These are phyloP conservation scores for Lasiodiplodia citricola DNA, from an alignment of 2,329 filamentous ascomycete genomes.

Conservation along the genomic window DNA sequence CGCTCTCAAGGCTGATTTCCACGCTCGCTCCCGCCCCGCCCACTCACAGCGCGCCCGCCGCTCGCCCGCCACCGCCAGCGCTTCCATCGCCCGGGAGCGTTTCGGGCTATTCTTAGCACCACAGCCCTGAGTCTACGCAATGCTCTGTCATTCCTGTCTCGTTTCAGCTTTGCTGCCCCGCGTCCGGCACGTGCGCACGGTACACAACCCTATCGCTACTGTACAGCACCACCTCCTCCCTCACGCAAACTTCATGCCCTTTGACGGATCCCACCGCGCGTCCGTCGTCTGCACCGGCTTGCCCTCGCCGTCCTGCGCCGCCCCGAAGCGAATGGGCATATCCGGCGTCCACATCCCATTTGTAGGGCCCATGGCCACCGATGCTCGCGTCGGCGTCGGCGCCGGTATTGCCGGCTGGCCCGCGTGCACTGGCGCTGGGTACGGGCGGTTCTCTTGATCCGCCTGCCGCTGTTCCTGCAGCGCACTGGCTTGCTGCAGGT, in stretches of 20 bases:
- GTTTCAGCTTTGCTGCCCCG: constrained; percentile 27
- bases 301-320: constrained; percentile 29
- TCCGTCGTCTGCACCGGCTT: constrained; percentile 33
- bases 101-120: constrained; percentile 25
- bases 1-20: constrained; percentile 13
- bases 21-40: not conserved
- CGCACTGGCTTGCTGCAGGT: constrained; percentile 53
- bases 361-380: constrained; percentile 34
- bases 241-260: constrained; percentile 47
- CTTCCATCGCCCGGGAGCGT: constrained; percentile 7
- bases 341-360: constrained; percentile 77
- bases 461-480: constrained; percentile 52
- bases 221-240: not conserved
- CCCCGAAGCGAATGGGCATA: constrained; percentile 79
- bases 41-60: constrained; percentile 8
- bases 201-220: not conserved
- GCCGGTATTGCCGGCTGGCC: constrained; percentile 22
- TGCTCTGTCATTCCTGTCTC: not conserved
- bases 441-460: constrained; percentile 54
- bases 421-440: constrained; percentile 18
- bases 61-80: constrained; percentile 12
- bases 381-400: constrained; percentile 47
- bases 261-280: constrained; percentile 46
- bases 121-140: constrained; percentile 3
- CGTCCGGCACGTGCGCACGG: constrained; percentile 14